These are phyloP conservation scores for Mucor saturninus DNA, from an alignment of 371 early-diverging fungal genomes.

Conservation along the genomic window DNA sequence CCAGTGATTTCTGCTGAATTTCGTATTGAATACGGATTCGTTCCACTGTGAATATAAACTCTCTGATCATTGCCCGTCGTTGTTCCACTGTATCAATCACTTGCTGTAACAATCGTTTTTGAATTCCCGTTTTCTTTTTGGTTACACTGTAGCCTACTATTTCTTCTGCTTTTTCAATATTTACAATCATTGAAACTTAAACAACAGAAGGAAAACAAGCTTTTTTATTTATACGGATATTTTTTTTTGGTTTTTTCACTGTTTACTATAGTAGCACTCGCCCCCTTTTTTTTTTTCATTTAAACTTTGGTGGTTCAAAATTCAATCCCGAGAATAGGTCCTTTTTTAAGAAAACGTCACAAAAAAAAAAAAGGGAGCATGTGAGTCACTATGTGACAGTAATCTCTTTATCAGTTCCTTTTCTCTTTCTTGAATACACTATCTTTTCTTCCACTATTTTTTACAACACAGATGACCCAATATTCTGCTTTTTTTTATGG, in stretches of 20 bases:
- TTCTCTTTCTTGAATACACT: neutral
- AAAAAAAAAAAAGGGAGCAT: neutral
- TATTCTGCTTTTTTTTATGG: constrained; percentile 47
- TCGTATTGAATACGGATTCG: constrained; percentile 8
- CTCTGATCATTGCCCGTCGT: constrained; percentile 3
- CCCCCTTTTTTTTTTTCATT: constrained; percentile 3
- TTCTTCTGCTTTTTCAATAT: constrained; percentile 23
- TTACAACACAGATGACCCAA: neutral
- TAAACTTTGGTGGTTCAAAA: constrained; percentile 14
- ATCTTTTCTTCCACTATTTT: neutral
- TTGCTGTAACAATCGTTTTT: constrained; percentile 11
- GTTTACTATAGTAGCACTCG: neutral
- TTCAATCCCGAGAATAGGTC: constrained; percentile 12
- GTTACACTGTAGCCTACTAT: constrained; percentile 1
- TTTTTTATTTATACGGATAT: constrained; percentile 14
- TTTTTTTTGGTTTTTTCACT: constrained; percentile 5
- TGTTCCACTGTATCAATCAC: constrained; percentile 16
- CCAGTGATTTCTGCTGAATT: neutral
- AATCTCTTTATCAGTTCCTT: neutral
- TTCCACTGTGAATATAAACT: constrained; percentile 10
- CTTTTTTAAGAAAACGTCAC: constrained; percentile 14
- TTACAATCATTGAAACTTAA: constrained; percentile 8
- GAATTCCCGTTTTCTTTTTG: neutral
- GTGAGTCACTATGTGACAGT: neutral
- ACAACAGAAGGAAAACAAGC: constrained; percentile 9